Evolutionary conservation across 768 basidiomycete species (phyloP), one percentile per base, ranked within the genome.

Genomic region (Boletus subparvulus): DNA sequence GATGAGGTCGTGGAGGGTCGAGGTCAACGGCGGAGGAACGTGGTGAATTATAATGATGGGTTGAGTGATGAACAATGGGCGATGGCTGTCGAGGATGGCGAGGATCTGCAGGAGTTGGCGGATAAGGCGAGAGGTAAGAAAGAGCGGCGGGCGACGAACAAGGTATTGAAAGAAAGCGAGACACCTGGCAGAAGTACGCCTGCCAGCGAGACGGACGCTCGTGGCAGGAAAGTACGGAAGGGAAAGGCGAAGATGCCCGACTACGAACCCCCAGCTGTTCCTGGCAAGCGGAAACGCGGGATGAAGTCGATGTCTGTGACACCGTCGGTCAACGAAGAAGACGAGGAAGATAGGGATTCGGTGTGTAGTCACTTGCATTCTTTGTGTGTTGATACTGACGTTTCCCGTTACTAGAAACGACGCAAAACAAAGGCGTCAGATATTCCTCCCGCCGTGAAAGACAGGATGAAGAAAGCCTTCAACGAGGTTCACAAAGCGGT

Each of bases 61-160:
- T 79, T 98, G 54, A 88, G 86, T 50, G 96, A 98, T 63, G 96
- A 97, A 66, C 88, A 94, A 62, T 97, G 93, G 89, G 84, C 92
- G 33, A 81, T 90, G 81, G 88, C 90, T 50, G 74, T 91, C 45
- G 89, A 92, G 68, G 89, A 91, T 10, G 90, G 89, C 26, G 88
- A 91, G 69, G 90, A 92, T 65, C 66, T 91, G 39, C 81, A 88
- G 59, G 88, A 90, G 70, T 74, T 91, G 35, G 78, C 82, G 10
- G 89, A 90, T 59, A 82, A 80, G 58, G 73, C 81, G 13, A 77
- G 83, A 50, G 85, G 84, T 54, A 86, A 78, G 74, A 87, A 85
- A 62, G 84, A 85, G 41, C 78, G 86, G 56, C 82, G 87, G 30
- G 77, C 73, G 24, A 75, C 78, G 26, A 87, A 78, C 65, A 89